A percentile compares a stretch with the other conserved stretches of the same genome.
Evolutionary conservation across 1,139 yeast species (phyloP).

Genomic region (Debaryomyces singareniensis): DNA sequence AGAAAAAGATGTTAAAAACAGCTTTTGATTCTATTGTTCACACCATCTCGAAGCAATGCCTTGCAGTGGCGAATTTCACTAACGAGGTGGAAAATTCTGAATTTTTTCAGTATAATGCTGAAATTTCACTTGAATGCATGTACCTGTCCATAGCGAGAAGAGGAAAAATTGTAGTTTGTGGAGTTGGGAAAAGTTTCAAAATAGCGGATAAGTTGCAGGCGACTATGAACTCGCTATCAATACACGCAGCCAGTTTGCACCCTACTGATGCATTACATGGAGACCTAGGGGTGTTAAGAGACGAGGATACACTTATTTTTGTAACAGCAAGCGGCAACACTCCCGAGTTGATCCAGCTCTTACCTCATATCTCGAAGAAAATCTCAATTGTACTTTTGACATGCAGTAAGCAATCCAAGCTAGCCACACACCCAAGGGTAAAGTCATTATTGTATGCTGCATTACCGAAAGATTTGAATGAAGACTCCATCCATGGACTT

Average conservation of each 20-base stretch:
- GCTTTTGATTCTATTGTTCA: conserved; percentile 16
- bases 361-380: conserved; percentile 50
- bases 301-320: conserved; percentile 57
- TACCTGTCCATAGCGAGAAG: conserved; percentile 40
- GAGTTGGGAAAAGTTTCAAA: conserved; percentile 81
- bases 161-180: conserved; percentile 71
- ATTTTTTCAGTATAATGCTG: conserved; percentile 46
- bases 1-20: neutral
- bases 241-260: conserved; percentile 63
- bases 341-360: conserved; percentile 58
- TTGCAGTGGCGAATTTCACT: conserved; percentile 26
- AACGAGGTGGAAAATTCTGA: conserved; percentile 14
- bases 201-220: conserved; percentile 76
- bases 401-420: conserved; percentile 45
- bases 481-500: conserved; percentile 65
- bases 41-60: conserved; percentile 27
- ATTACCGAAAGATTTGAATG: conserved; percentile 52
- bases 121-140: conserved; percentile 44
- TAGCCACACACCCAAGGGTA: conserved; percentile 39
- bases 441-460: conserved; percentile 56
- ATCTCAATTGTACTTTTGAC: conserved; percentile 61
- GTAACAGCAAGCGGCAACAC: conserved; percentile 82
- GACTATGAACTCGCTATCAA: conserved; percentile 72
- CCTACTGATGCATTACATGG: conserved; percentile 91
- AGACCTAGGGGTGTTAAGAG: conserved; percentile 67